Evolutionary conservation across 1,284 basidiomycete genomes (phyloP).

Genomic region (Ceratobasidium papillatum): DNA sequence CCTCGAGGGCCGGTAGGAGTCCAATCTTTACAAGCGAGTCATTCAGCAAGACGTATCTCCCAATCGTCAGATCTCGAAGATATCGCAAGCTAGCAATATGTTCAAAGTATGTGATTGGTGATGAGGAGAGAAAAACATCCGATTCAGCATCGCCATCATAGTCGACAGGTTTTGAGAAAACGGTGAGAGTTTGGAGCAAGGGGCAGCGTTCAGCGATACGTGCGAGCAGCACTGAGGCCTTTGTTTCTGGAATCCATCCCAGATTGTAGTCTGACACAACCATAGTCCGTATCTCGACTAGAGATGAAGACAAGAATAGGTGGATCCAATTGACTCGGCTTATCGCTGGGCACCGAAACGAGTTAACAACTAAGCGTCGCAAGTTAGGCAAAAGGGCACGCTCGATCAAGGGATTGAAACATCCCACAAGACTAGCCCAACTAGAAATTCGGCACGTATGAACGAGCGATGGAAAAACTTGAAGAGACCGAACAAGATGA

Average conservation of each 20-base stretch:
- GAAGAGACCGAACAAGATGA: neutral
- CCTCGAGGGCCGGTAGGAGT: neutral
- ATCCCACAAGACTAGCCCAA: neutral
- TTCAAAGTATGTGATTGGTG: neutral
- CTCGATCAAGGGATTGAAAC: neutral
- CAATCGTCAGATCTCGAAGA: constrained; percentile 80
- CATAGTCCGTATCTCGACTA: neutral
- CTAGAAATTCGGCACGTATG: neutral
- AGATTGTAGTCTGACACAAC: neutral
- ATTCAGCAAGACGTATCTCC: neutral
- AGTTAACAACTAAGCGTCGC: neutral
- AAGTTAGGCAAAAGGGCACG: neutral
- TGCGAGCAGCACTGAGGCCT: neutral
- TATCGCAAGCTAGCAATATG: neutral
- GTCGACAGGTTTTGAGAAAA: neutral
- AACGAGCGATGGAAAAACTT: neutral
- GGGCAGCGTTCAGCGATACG: neutral
- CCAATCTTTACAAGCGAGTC: neutral
- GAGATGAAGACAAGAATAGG: neutral
- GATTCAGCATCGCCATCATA: neutral
- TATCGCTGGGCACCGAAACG: neutral
- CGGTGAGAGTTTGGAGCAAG: neutral
- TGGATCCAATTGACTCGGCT: neutral
- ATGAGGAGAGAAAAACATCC: neutral
- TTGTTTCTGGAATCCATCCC: neutral